Base-by-base conservation (phyloP, 371 early-diverging fungal species). In the Dipsacomyces acuminosporus region DNA sequence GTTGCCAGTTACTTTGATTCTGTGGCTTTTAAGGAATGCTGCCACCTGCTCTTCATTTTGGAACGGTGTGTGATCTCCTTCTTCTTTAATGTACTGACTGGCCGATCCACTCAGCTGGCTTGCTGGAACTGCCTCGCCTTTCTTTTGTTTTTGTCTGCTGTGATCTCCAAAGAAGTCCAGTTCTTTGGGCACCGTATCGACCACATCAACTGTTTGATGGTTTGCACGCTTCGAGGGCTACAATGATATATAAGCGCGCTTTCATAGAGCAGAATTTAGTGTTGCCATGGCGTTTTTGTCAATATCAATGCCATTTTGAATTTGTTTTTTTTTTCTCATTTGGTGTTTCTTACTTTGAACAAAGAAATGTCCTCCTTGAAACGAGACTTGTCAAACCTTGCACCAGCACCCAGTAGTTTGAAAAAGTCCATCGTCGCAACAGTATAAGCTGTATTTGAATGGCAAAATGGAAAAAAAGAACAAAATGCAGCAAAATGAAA, bases 1-100 rank as follows among this genome's bases (percentile, higher is more conserved):
- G 9, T 83, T 81, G 11, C 95, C 96, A 38, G 87, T 87, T 0
- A 92, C 82, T 33, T 80, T 81, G 61, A 96, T 96, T 46, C 79
- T 75, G 55, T 91, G 65, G 40, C 78, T 59, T 54, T 85, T 90
- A 34, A 94, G 83, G 62, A 78, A 83, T 6, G 47, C 71, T 1
- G 62, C 45, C 0, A 76, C 78, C 50, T 81, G 51, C 1, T 13
- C 35, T 14, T 35, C 40, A 35, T n/a, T 43, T 9, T 45, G 33
- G 35, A 76, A 76, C 8, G 81, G 74, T 59, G 61, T 8, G 21
- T 66, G 53, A 54, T 74, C 66, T 23, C 54, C 46, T 9, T 67
- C 61, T 15, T 43, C 26, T 20, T 51, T 43, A 1, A 60, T 47
- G 19, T 45, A 60, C 41, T 43, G 56, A 40, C 62, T 62, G 15